Evolutionary conservation across 148 eudicot species (phyloP).

Genomic region (Vaccinium myrtillus): DNA sequence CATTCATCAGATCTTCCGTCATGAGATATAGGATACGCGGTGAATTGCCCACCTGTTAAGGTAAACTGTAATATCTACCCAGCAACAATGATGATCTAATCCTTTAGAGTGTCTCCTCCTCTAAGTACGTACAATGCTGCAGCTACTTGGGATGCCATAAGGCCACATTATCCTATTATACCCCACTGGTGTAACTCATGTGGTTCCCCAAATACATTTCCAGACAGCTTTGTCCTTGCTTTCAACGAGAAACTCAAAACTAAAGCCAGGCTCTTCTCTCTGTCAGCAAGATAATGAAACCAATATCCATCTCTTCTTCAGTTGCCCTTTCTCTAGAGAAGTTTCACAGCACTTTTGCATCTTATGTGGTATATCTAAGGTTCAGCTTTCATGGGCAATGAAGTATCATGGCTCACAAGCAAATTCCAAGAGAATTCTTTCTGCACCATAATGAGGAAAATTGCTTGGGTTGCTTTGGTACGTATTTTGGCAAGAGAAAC

Average conservation of each 20-base stretch:
- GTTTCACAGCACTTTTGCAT: background rate
- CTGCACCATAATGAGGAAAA: background rate
- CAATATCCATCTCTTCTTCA: background rate
- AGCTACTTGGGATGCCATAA: background rate
- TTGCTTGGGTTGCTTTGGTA: background rate
- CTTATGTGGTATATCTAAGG: background rate
- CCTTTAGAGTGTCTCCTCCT: background rate
- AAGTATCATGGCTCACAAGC: background rate
- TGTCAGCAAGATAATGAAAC: background rate
- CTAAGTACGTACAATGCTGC: background rate
- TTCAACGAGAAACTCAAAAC: background rate
- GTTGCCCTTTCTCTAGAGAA: background rate
- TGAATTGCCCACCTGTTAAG: background rate
- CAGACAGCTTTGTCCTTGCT: background rate
- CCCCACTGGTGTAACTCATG: too few species aligned
- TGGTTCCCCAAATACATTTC: too few species aligned
- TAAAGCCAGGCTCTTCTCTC: background rate
- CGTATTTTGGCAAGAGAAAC: too few species aligned
- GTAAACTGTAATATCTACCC: background rate
- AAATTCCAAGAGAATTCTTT: background rate
- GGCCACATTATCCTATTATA: background rate
- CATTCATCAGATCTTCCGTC: background rate
- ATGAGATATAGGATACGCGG: too few species aligned
- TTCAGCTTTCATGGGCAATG: background rate
- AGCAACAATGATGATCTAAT: background rate